Evolutionary conservation across 2,329 filamentous ascomycete species (phyloP), one percentile per base, ranked within the genome.

Genomic region (Sporothrix inflata): DNA sequence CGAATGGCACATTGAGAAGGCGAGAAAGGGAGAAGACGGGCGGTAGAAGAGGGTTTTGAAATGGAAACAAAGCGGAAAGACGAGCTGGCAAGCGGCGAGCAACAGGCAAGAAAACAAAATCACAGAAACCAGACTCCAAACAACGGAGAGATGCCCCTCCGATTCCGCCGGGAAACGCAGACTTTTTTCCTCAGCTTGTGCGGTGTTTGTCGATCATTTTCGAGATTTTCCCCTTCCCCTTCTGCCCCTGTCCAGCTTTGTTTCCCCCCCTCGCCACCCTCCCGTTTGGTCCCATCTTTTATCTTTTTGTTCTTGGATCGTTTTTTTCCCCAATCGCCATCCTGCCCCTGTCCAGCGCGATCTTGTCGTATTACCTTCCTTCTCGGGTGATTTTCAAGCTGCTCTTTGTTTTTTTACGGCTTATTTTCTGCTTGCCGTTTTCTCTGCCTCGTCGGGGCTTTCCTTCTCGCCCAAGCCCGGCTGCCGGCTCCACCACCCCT

Each of bases 171-270:
- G 12, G 24, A 38, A 38, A 7, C 9, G 27, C 24, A 16, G 53
- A 55, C 24, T 30, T 55, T 60, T 57, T 57, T n/a, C n/a, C 55
- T 60, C 55, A 60, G 19, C 30, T 9, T 16, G 5, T 38, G 30
- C 16, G 53, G 30, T 60, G 55, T 60, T 60, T 60, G 55, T 38
- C 55, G 55, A 60, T 60, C 30, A 51, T 24, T 47, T 55, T 21
- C 47, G n/a, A 21, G 49, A 9, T 51, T n/a, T 21, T 21, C n/a
- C 30, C 30, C 4, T 21, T 7, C n/a, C 19, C 47, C 6, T n/a
- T 6, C 4, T 21, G 1, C n/a, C 19, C 47, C 6, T n/a, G 5
- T 21, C 47, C 45, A 6, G 45, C 19, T 53, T 53, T 4, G 14
- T 27, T 27, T 53, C n/a, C 11, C 30, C n/a, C n/a, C n/a, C n/a